phyloP scores from a whole-genome alignment of 257 asterid species.

The Nicotiana attenuata region DNA sequence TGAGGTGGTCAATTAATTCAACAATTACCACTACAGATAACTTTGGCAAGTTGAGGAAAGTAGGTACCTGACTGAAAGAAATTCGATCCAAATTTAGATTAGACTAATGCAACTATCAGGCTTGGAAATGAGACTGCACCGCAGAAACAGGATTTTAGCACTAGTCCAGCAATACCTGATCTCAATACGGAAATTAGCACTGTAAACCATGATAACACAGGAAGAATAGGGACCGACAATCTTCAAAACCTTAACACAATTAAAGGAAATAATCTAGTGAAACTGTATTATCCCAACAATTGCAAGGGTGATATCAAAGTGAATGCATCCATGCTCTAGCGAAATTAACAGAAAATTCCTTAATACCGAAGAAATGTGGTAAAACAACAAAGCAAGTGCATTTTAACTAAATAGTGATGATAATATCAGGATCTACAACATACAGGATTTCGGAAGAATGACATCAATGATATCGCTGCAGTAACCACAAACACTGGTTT shows the following conservation, averaged over 20 bases:
- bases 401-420: conserved; percentile 6
- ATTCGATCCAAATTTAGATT: not conserved
- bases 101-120: not conserved
- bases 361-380: not conserved
- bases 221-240: not conserved
- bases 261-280: not conserved
- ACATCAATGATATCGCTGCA: conserved; percentile 71
- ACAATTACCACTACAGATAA: conserved; percentile 2
- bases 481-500: conserved; percentile 74
- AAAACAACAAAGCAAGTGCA: not conserved
- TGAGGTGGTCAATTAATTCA: not conserved
- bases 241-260: not conserved
- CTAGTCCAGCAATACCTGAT: not conserved
- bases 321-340: not conserved
- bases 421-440: conserved; percentile 45
- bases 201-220: not conserved
- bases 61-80: not conserved
- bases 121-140: not conserved
- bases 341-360: not conserved
- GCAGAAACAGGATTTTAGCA: not conserved
- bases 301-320: not conserved
- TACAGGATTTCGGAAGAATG: conserved; percentile 64
- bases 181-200: not conserved
- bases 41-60: not conserved
- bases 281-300: not conserved